Base-by-base conservation (phyloP, 116 monocot genomes). In the Dioscorea cayenensis region DNA sequence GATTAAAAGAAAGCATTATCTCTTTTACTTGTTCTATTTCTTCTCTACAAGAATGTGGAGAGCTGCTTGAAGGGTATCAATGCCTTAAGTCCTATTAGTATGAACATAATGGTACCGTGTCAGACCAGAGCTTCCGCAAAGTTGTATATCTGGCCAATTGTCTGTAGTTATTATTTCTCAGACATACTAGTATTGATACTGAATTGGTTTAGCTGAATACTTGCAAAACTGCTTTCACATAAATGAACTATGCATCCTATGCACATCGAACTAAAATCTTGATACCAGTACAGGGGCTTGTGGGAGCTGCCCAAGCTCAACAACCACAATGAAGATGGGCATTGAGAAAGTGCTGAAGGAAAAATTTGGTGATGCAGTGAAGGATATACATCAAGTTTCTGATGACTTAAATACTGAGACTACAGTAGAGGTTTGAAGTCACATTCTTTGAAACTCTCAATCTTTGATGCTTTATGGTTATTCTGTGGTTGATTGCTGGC, bases 261-360 rank as follows among this genome's bases (percentile, higher is more conserved):
- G 55, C 55, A 2, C 55, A 12, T 49, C 22, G 12, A 43, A 9
- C 11, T 3, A 43, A 43, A 43, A 43, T 43, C 43, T 43, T 43
- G 43, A 43, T 10, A 9, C 11, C 43, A 12, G 37, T 66, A 70
- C 78, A 95, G 92, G 95, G 78, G 95, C 95, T 52, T 92, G 95
- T 72, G 92, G 92, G 20, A 92, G 80, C 72, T 95, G 95, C 70
- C 89, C 95, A 32, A 95, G 91, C 65, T 95, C 95, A 23, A 92
- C 92, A 11, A 95, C 92, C 14, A 95, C 95, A 17, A 95, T 95
- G 95, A 95, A 83, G 77, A 91, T 95, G 95, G 95, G 92, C n/a
- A 95, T 95, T 6, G 95, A 95, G 49, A 73, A 87, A 63, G 92
- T 95, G 21, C 69, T 95, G 65, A 95, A 85, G 68, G 95, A 95